Evolutionary conservation across 1,139 yeast species (phyloP).

Genomic region (Candida sp.): DNA sequence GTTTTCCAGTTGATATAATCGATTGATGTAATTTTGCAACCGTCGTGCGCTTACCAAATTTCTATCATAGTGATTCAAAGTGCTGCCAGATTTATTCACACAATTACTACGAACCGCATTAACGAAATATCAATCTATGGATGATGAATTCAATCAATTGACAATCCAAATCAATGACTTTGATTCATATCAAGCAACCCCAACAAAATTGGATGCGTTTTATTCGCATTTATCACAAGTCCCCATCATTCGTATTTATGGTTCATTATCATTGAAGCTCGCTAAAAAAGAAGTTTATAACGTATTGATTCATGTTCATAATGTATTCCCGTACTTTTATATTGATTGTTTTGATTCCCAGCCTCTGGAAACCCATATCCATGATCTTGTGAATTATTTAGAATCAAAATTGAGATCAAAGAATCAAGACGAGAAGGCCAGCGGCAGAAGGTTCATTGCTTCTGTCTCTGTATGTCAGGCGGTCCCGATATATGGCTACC

Average conservation of each 20-base stretch:
- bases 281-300: conserved; percentile 15
- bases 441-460: conserved; percentile 50
- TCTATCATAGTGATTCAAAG: not conserved
- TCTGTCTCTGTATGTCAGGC: conserved; percentile 70
- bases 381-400: conserved; percentile 14
- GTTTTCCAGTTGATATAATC: no score
- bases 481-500: conserved; percentile 81
- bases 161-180: conserved; percentile 51
- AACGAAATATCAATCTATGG: not conserved
- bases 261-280: conserved; percentile 43
- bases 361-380: conserved; percentile 1
- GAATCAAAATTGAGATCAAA: conserved; percentile 13
- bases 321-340: conserved; percentile 77
- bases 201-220: conserved; percentile 31
- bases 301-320: conserved; percentile 68
- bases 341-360: conserved; percentile 40
- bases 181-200: conserved; percentile 58
- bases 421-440: conserved; percentile 6
- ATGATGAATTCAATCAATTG: conserved; percentile 6
- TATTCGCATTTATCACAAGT: conserved; percentile 43
- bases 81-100: not conserved
- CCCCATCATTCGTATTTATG: conserved; percentile 78
- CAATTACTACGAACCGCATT: no score
- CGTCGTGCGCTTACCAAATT: not conserved
- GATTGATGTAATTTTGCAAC: not conserved